Evolutionary conservation across 139 green algal genomes (phyloP).

Genomic region (Dunaliella sp.): DNA sequence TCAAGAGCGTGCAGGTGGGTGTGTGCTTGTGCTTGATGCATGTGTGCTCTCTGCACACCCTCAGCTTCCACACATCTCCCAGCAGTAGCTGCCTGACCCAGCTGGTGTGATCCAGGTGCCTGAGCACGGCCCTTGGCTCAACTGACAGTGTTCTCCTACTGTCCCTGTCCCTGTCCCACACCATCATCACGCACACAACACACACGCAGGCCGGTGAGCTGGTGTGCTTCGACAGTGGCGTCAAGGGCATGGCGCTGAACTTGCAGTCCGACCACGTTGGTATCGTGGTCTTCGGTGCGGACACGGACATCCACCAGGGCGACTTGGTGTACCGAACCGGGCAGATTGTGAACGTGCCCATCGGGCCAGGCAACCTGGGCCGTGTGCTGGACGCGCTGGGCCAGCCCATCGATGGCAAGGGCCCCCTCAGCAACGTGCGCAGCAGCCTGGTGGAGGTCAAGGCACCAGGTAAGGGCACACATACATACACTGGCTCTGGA

Average conservation of each 20-base stretch:
- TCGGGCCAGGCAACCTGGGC: conserved; percentile 79
- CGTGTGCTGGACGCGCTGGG: conserved; percentile 85
- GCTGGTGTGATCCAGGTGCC: too few species aligned
- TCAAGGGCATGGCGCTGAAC: conserved; percentile 91
- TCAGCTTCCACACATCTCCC: too few species aligned
- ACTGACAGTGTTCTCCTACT: too few species aligned
- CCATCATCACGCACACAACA: too few species aligned
- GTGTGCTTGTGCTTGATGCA: not conserved
- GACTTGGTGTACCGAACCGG: conserved; percentile 89
- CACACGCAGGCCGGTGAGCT: conserved; percentile 76
- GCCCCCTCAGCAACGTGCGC: conserved; percentile 63
- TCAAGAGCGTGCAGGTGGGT: conserved; percentile 75
- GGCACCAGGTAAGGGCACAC: conserved; percentile 63
- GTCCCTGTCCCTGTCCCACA: too few species aligned
- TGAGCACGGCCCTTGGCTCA: too few species aligned
- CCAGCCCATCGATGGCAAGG: conserved; percentile 86
- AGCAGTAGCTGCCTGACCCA: too few species aligned
- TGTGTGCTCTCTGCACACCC: too few species aligned
- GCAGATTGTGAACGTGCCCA: conserved; percentile 87
- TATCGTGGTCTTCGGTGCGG: conserved; percentile 86
- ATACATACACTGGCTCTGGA: too few species aligned
- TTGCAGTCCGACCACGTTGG: conserved; percentile 85
- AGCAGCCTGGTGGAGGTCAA: conserved; percentile 75
- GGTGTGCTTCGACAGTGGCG: conserved; percentile 82
- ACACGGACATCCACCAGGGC: conserved; percentile 74